Evolutionary conservation across 768 basidiomycete genomes (phyloP).

Genomic region (Auricularia cornea): DNA sequence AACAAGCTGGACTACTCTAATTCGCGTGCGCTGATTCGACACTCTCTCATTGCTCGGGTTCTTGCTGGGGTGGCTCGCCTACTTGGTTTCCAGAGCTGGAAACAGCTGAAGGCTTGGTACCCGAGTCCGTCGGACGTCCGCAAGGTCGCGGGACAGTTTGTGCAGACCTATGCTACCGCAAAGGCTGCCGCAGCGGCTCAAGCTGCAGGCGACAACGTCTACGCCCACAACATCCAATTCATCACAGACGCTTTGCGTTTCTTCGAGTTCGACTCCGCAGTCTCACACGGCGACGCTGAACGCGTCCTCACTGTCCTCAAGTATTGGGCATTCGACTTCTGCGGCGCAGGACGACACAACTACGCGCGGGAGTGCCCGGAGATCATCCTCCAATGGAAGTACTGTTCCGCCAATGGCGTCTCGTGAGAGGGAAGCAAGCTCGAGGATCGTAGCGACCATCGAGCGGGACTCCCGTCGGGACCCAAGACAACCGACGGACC

Average conservation of each 20-base stretch:
- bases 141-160: too few species aligned
- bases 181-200: constrained; percentile 10
- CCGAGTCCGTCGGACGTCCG: constrained; percentile 8
- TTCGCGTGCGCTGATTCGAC: constrained; percentile 20
- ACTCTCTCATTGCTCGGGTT: constrained; percentile 22
- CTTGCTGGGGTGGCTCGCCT: constrained; percentile 17
- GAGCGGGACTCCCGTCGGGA: too few species aligned
- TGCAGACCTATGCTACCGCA: constrained; percentile 5
- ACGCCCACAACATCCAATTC: constrained; percentile 20
- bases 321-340: constrained; percentile 20
- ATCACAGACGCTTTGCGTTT: constrained; percentile 23
- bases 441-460: too few species aligned
- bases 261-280: constrained; percentile 21
- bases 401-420: too few species aligned
- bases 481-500: too few species aligned
- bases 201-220: constrained; percentile 8
- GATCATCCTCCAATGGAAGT: constrained; percentile 13
- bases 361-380: constrained; percentile 22
- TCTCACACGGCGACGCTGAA: constrained; percentile 25
- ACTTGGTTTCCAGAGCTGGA: background rate
- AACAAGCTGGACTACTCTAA: constrained; percentile 23
- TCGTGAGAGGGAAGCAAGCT: too few species aligned
- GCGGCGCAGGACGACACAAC: constrained; percentile 25
- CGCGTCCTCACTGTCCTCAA: constrained; percentile 20
- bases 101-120: constrained; percentile 5